These are phyloP conservation scores for Pichia cactophila DNA, from an alignment of 1,139 yeast genomes.

Conservation along the genomic window DNA sequence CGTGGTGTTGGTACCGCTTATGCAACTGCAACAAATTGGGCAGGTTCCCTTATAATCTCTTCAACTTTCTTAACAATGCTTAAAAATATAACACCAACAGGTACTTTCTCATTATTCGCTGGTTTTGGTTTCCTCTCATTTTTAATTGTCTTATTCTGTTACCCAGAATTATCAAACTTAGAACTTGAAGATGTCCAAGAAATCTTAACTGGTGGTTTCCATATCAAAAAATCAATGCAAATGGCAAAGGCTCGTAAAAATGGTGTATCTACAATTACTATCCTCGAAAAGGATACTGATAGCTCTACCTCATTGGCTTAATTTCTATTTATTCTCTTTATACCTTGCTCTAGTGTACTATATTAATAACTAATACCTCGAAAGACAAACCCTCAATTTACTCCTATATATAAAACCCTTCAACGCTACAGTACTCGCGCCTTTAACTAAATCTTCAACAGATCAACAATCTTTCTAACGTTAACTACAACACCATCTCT, in stretches of 20 bases:
- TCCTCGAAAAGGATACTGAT: background rate
- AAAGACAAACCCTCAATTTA: background rate
- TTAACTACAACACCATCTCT: background rate
- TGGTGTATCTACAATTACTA: background rate
- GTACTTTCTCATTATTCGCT: conserved; percentile 87
- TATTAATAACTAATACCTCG: background rate
- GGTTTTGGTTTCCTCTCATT: conserved; percentile 67
- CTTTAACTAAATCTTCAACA: background rate
- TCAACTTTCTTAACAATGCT: conserved; percentile 92
- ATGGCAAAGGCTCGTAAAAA: conserved; percentile 40
- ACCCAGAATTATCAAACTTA: conserved; percentile 88
- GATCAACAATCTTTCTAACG: too few relatives aligned
- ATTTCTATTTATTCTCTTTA: background rate
- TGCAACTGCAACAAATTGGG: conserved; percentile 95
- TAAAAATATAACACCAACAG: conserved; percentile 86
- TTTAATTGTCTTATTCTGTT: conserved; percentile 68
- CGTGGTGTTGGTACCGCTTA: conserved; percentile 87
- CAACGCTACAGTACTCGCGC: background rate
- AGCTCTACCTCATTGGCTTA: background rate
- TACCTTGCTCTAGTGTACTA: background rate
- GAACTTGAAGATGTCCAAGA: conserved; percentile 87
- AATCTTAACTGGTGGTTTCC: conserved; percentile 74
- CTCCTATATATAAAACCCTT: background rate
- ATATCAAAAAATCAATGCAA: conserved; percentile 61
- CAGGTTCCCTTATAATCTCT: conserved; percentile 85